Percentiles rank a stretch among this genome's conserved stretches.
These are phyloP conservation scores for Globisporangium uncinulatum DNA, from an alignment of 352 stramenopile genomes.

Conservation along the genomic window DNA sequence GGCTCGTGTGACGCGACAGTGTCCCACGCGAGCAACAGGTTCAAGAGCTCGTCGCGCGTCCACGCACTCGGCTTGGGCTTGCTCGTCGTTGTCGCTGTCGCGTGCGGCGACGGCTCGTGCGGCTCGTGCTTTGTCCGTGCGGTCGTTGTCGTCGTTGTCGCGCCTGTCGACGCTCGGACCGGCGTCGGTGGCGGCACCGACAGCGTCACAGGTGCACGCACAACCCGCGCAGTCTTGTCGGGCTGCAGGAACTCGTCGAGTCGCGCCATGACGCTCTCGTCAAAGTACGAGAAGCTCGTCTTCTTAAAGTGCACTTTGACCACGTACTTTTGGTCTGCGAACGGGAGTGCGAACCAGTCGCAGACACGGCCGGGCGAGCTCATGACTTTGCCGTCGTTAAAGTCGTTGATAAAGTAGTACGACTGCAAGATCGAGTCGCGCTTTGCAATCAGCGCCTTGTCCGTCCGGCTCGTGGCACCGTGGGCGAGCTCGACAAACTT, in stretches of 20 bases:
- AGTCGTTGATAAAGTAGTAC: conserved; percentile 14
- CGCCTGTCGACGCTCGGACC: neutral
- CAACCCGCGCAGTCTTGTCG: neutral
- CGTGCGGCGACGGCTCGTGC: neutral
- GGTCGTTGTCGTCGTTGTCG: neutral
- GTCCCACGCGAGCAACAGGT: conserved; percentile 7
- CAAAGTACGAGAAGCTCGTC: conserved; percentile 13
- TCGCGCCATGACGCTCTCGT: conserved; percentile 3
- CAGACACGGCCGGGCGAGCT: neutral
- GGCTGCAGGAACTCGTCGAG: conserved; percentile 8
- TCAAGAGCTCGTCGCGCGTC: conserved; percentile 10
- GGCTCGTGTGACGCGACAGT: neutral
- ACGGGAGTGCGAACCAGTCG: conserved; percentile 11
- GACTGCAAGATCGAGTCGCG: conserved; percentile 11
- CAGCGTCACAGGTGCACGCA: neutral
- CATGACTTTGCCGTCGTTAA: conserved; percentile 6
- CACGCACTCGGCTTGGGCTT: conserved; percentile 6
- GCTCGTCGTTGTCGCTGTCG: conserved; percentile 1
- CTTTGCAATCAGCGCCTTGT: conserved; percentile 13
- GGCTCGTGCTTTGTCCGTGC: neutral
- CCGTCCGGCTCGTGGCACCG: conserved; percentile 5
- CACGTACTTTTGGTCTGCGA: conserved; percentile 8
- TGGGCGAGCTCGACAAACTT: conserved; percentile 11
- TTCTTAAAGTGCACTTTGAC: conserved; percentile 13
- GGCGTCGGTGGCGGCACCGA: neutral